A percentile compares a stretch with the other conserved stretches of the same genome.
These are phyloP conservation scores for Amanita muscaria DNA, from an alignment of 768 basidiomycete genomes.

Conservation along the genomic window DNA sequence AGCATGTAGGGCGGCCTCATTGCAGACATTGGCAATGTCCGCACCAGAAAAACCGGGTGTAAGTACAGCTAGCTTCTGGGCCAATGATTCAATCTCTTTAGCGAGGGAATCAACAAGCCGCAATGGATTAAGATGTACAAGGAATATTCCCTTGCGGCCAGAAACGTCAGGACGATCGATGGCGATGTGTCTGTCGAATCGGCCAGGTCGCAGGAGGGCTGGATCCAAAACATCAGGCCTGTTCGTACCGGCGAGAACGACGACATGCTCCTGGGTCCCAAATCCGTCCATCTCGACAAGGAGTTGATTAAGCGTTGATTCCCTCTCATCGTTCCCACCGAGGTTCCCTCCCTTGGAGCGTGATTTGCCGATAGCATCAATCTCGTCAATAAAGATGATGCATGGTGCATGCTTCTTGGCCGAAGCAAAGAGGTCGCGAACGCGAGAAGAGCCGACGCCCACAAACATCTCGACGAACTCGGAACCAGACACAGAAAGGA, in stretches of 20 bases:
- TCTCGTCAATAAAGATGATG: slow-evolving; percentile 99
- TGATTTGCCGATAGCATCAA: slow-evolving; percentile 96
- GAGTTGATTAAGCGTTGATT: slow-evolving; percentile 94
- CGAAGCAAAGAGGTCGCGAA: slow-evolving; percentile 93
- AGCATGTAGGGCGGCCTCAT: slow-evolving; percentile 93
- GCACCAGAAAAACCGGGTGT: slow-evolving; percentile 99
- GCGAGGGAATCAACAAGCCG: slow-evolving; percentile 51
- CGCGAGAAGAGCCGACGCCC: slow-evolving; percentile 95
- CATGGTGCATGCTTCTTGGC: slow-evolving; percentile 97
- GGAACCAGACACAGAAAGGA: slow-evolving; percentile 96
- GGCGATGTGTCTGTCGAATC: slow-evolving; percentile 93
- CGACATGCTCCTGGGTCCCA: slow-evolving; percentile 93
- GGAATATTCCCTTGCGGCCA: slow-evolving; percentile 89
- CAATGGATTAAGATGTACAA: slow-evolving; percentile 83
- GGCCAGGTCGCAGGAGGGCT: slow-evolving; percentile 93
- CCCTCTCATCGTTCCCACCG: slow-evolving; percentile 92
- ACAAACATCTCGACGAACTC: slow-evolving; percentile 99
- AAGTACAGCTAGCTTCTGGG: slow-evolving; percentile 90
- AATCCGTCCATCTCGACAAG: slow-evolving; percentile 99
- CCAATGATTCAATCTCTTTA: slow-evolving; percentile 46
- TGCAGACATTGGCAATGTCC: slow-evolving; percentile 98
- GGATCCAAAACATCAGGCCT: slow-evolving; percentile 92
- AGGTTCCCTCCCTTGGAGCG: slow-evolving; percentile 71
- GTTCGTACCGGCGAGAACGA: slow-evolving; percentile 95
- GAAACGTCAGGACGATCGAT: slow-evolving; percentile 94